Conservation (phyloP, 2,329 filamentous ascomycete genomes). For the Moelleriella libera region DNA sequence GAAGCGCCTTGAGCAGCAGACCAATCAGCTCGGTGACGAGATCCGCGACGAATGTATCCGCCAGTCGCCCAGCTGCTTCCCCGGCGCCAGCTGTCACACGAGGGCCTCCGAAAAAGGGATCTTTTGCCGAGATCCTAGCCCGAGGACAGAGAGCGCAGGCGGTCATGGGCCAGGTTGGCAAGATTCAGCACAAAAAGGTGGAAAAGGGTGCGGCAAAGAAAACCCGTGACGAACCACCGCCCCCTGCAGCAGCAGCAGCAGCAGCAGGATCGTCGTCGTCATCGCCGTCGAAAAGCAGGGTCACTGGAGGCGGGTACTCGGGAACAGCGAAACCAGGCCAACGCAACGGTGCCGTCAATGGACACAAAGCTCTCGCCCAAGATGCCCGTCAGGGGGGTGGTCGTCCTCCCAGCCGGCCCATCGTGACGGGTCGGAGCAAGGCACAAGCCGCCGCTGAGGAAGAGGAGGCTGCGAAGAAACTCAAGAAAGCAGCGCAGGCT, state of each 20-base stretch:
- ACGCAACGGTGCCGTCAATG: conserved; percentile 8
- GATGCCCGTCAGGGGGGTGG: conserved; percentile 1
- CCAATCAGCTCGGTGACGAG: conserved; percentile 11
- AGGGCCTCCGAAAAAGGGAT: conserved; percentile 53
- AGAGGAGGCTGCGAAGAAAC: conserved; percentile 37
- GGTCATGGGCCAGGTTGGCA: conserved; percentile 47
- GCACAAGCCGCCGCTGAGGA: conserved; percentile 9
- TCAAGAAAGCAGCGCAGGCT: conserved; percentile 46
- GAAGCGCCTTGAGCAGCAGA: conserved; percentile 10
- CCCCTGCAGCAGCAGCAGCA: conserved; percentile 7
- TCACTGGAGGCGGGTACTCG: conserved; percentile 11
- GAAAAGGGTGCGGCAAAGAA: conserved; percentile 46
- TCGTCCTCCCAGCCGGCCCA: background rate
- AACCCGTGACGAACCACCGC: conserved; percentile 26
- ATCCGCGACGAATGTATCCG: conserved; percentile 5
- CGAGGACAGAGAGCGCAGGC: conserved; percentile 53
- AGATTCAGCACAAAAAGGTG: conserved; percentile 61
- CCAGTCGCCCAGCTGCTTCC: conserved; percentile 8
- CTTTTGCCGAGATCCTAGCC: conserved; percentile 61
- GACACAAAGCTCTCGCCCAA: conserved; percentile 6
- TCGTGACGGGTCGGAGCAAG: conserved; percentile 6
- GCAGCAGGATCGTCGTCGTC: background rate
- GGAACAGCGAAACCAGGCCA: conserved; percentile 17
- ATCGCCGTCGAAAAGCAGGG: conserved; percentile 5
- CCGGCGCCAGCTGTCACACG: conserved; percentile 20